Conservation (phyloP, 78 protist species). For the Dictyostelium intermedium region DNA sequence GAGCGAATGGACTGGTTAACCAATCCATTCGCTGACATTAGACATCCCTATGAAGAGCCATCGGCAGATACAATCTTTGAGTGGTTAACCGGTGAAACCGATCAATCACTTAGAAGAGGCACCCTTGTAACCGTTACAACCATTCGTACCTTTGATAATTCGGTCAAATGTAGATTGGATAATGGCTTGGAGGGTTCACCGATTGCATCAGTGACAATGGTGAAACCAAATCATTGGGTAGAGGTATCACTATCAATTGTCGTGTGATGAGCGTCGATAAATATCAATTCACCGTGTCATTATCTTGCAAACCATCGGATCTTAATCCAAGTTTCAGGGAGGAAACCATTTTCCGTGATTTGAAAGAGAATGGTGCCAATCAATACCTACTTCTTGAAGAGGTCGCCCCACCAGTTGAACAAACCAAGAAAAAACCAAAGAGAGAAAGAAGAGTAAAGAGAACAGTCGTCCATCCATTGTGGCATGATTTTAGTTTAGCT, state of each 20-base stretch:
- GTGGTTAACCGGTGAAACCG: slow-evolving; percentile 72
- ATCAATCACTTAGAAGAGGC: slow-evolving; percentile 29
- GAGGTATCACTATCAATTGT: slow-evolving; percentile 45
- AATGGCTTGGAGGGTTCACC: slow-evolving; percentile 44
- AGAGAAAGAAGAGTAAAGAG: slow-evolving; percentile 19
- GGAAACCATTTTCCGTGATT: not conserved
- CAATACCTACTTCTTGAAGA: slow-evolving; percentile 16
- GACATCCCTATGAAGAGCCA: slow-evolving; percentile 43
- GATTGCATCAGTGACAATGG: slow-evolving; percentile 30
- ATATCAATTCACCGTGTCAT: slow-evolving; percentile 29
- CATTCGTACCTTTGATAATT: not conserved
- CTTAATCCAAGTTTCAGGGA: slow-evolving; percentile 22
- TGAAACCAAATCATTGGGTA: not conserved
- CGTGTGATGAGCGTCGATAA: slow-evolving; percentile 38
- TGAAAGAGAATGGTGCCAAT: slow-evolving; percentile 12
- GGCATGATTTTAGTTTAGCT: slow-evolving; percentile 47
- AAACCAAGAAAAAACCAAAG: not conserved
- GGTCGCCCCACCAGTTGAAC: not conserved
- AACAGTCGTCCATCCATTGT: slow-evolving; percentile 64
- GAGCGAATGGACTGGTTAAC: too few relatives aligned
- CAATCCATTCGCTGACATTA: slow-evolving; percentile 50
- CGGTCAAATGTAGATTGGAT: slow-evolving; percentile 43
- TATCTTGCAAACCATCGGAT: slow-evolving; percentile 59
- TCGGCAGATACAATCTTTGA: slow-evolving; percentile 8
- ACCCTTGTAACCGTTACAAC: slow-evolving; percentile 46